phyloP scores from a whole-genome alignment of 225 moss, liverwort and hornwort genomes.

The Physcomitrellopsis africana region DNA sequence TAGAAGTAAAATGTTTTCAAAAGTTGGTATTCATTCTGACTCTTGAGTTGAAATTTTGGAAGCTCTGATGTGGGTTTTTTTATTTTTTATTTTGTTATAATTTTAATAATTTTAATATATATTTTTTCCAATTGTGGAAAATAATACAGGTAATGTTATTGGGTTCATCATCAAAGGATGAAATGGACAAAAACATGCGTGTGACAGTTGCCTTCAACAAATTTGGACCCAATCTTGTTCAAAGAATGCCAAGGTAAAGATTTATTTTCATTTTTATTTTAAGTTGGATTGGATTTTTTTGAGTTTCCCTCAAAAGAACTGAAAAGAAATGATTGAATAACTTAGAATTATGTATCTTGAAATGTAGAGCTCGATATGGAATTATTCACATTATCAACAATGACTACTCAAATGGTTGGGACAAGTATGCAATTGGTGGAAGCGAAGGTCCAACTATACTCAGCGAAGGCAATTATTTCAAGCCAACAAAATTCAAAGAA shows the following conservation, averaged over 20 bases:
- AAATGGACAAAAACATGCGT: conserved; percentile 32
- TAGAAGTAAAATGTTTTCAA: neutral
- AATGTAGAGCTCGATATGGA: conserved; percentile 39
- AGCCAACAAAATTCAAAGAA: conserved; percentile 10
- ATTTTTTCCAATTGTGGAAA: too few species aligned
- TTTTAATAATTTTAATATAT: too few species aligned
- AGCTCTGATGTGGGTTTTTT: neutral
- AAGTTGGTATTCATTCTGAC: neutral
- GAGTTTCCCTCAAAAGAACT: too few species aligned
- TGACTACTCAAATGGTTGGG: conserved; percentile 44
- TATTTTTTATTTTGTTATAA: too few species aligned
- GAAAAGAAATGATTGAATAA: neutral
- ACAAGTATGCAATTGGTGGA: conserved; percentile 44
- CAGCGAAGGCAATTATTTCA: conserved; percentile 50
- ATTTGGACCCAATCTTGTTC: conserved; percentile 42
- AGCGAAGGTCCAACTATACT: conserved; percentile 47
- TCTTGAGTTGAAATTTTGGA: neutral
- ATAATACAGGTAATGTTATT: conserved; percentile 46
- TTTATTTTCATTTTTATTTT: neutral
- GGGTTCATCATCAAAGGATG: conserved; percentile 29
- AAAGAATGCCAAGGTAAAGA: neutral
- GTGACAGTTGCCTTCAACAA: conserved; percentile 45
- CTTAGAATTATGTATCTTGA: neutral
- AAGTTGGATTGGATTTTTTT: neutral
- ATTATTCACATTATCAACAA: conserved; percentile 51